A percentile compares a stretch with the other conserved stretches of the same genome.
Conservation (phyloP, 768 basidiomycete species). For the Lactarius hatsudake region DNA sequence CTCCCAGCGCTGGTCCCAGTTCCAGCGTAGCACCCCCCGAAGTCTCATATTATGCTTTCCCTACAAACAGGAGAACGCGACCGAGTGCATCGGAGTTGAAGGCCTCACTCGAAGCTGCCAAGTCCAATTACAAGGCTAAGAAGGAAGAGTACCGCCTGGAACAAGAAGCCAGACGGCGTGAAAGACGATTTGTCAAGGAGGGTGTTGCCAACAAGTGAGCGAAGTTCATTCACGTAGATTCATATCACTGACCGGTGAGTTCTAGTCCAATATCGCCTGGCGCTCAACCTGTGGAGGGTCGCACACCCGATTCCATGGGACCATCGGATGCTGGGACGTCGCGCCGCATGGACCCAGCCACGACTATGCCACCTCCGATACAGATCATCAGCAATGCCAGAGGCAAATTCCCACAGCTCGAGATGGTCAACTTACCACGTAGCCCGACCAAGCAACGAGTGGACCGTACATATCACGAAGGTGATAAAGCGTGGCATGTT, state of each 20-base stretch:
- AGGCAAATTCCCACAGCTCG: constrained; percentile 57
- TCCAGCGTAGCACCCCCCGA: constrained; percentile 15
- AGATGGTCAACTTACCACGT: constrained; percentile 58
- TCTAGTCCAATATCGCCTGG: constrained; percentile 19
- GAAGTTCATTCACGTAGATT: not conserved
- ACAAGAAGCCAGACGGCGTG: constrained; percentile 42
- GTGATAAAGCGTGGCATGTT: constrained; percentile 11
- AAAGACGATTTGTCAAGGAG: constrained; percentile 7
- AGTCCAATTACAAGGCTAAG: constrained; percentile 60
- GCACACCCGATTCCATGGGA: not conserved
- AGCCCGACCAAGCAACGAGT: constrained; percentile 34
- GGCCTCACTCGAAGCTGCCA: constrained; percentile 57
- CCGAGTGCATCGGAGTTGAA: constrained; percentile 25
- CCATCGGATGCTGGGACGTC: constrained; percentile 4
- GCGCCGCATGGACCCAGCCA: not conserved
- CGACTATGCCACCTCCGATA: not conserved
- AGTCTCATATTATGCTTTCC: constrained; percentile 26
- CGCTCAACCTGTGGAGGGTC: not conserved
- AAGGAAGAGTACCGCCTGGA: constrained; percentile 68
- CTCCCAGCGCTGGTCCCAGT: not conserved
- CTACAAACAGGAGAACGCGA: constrained; percentile 13
- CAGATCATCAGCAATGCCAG: constrained; percentile 63
- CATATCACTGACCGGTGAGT: not conserved
- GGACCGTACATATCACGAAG: constrained; percentile 49
- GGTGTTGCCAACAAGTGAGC: constrained; percentile 14